Conservation (phyloP, 164 flowering plant species). For the Paratinospora sagittata region DNA sequence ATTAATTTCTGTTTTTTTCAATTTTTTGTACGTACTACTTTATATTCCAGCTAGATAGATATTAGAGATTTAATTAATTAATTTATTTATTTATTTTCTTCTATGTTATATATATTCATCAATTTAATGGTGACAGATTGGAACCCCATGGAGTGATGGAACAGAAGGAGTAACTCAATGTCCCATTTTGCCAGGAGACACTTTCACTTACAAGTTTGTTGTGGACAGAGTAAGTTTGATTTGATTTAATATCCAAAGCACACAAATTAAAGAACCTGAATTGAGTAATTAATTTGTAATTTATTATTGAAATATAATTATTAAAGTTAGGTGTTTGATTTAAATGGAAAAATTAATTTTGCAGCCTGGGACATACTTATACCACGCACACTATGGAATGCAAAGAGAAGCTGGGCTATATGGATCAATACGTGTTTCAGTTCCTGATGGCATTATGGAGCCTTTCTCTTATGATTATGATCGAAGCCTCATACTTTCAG, state of each 20-base stretch:
- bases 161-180: constrained; percentile 80
- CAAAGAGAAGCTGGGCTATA: constrained; percentile 79
- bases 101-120: not conserved
- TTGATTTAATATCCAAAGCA: not conserved
- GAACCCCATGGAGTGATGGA: constrained; percentile 92
- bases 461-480: constrained; percentile 76
- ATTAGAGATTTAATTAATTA: no score
- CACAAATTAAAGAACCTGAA: no score
- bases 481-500: constrained; percentile 56
- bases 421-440: constrained; percentile 59
- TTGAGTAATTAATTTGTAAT: no score
- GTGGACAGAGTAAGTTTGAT: constrained; percentile 66
- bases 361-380: constrained; percentile 84
- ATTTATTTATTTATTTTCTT: no score
- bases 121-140: constrained; percentile 38
- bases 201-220: constrained; percentile 57
- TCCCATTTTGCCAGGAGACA: constrained; percentile 39
- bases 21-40: no score
- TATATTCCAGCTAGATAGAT: no score
- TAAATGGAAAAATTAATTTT: constrained; percentile 5
- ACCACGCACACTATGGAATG: constrained; percentile 94
- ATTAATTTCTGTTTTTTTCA: no score
- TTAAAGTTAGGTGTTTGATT: not conserved
- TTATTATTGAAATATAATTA: not conserved
- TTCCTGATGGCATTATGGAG: constrained; percentile 49